Evolutionary conservation across 1,284 basidiomycete genomes (phyloP).

Genomic region (Heterobasidion parviporum): DNA sequence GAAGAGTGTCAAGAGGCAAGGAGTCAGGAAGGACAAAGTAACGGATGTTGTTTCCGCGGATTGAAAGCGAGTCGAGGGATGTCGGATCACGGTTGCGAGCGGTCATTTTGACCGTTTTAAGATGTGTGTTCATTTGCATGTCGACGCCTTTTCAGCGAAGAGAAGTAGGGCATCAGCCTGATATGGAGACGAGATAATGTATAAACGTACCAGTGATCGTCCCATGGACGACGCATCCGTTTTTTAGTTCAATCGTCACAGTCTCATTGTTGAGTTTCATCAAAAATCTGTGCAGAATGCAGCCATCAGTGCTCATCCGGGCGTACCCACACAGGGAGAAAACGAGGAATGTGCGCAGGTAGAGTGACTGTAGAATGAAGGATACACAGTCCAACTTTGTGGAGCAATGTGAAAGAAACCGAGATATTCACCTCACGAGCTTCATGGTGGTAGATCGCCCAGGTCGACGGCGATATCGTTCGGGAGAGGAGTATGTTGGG

Average conservation of each 20-base stretch:
- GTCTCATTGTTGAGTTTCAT: slow-evolving; percentile 99
- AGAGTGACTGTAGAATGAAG: slow-evolving; percentile 9
- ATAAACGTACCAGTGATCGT: slow-evolving; percentile 84
- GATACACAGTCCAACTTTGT: not conserved
- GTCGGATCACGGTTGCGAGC: slow-evolving; percentile 80
- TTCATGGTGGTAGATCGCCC: slow-evolving; percentile 27
- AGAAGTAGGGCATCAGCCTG: not conserved
- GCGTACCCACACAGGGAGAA: slow-evolving; percentile 6
- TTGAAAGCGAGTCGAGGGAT: slow-evolving; percentile 80
- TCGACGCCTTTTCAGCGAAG: slow-evolving; percentile 62
- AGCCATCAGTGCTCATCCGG: not conserved
- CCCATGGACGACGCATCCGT: slow-evolving; percentile 91
- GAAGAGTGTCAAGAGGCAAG: slow-evolving; percentile 89
- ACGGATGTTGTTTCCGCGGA: slow-evolving; percentile 89
- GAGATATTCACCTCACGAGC: slow-evolving; percentile 37
- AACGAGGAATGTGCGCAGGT: slow-evolving; percentile 2
- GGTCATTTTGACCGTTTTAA: slow-evolving; percentile 97
- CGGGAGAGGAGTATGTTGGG: not conserved
- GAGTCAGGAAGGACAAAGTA: slow-evolving; percentile 97
- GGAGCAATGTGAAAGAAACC: not conserved
- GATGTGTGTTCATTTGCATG: slow-evolving; percentile 96
- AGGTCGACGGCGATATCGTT: not conserved
- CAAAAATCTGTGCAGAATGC: slow-evolving; percentile 62
- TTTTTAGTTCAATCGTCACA: slow-evolving; percentile 97
- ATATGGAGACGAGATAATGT: not conserved